Conservation (phyloP, 352 stramenopile species). For the Pythium diclinum region DNA sequence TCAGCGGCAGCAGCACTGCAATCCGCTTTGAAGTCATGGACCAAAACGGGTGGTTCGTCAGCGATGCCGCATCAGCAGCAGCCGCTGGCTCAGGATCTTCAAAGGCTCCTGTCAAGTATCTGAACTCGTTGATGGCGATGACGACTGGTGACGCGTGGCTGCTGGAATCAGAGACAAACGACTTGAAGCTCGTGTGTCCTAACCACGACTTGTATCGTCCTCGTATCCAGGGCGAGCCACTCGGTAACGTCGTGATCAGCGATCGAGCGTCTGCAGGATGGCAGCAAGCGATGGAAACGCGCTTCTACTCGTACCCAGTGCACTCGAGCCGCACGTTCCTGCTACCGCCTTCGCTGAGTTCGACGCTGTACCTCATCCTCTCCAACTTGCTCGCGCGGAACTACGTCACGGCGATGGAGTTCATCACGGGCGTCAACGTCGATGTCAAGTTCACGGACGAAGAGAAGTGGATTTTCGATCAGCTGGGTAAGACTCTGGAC, state of each 20-base stretch:
- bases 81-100: neutral
- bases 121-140: conserved; percentile 46
- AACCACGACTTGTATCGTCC: conserved; percentile 86
- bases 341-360: conserved; percentile 94
- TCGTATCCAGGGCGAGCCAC: conserved; percentile 67
- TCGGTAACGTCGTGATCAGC: conserved; percentile 72
- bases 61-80: conserved; percentile 36
- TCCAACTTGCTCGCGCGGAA: conserved; percentile 94
- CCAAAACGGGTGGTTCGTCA: conserved; percentile 84
- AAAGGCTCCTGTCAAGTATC: conserved; percentile 41
- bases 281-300: conserved; percentile 88
- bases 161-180: conserved; percentile 72
- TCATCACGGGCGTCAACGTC: conserved; percentile 95
- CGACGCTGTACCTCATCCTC: conserved; percentile 97
- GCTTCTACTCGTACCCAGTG: conserved; percentile 98
- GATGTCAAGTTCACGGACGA: conserved; percentile 95
- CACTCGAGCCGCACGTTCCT: conserved; percentile 95
- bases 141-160: conserved; percentile 57
- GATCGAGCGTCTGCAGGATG: conserved; percentile 76
- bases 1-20: conserved; percentile 35
- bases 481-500: conserved; percentile 93
- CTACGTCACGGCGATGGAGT: conserved; percentile 94
- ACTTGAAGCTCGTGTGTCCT: conserved; percentile 73
- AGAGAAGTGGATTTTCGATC: conserved; percentile 97
- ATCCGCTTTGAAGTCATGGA: conserved; percentile 71